These are phyloP conservation scores for Blastobotrys arbuscula DNA, from an alignment of 1,139 yeast genomes.

Conservation along the genomic window DNA sequence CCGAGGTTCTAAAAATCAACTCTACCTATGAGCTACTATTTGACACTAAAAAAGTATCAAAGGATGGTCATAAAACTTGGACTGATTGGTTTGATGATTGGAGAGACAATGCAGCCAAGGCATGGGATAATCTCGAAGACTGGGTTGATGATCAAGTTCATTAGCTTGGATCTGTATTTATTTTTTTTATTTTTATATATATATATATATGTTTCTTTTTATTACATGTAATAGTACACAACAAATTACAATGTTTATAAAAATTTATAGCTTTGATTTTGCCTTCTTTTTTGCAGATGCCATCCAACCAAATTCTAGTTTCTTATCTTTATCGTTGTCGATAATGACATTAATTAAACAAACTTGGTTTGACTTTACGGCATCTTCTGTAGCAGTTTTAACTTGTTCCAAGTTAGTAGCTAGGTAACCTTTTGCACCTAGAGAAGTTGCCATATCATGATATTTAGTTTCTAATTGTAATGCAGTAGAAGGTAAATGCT, in stretches of 20 bases:
- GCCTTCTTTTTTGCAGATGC: constrained; percentile 37
- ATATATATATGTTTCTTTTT: too few species aligned
- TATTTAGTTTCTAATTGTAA: constrained; percentile 49
- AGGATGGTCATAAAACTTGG: constrained; percentile 1
- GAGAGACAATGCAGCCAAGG: not conserved
- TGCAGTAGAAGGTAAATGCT: constrained; percentile 50
- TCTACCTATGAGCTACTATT: constrained; percentile 33
- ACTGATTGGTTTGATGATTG: constrained; percentile 5
- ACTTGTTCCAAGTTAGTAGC: constrained; percentile 41
- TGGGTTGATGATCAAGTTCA: constrained; percentile 2
- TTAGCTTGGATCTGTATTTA: too few species aligned
- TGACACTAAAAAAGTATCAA: not conserved
- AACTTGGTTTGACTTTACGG: constrained; percentile 38
- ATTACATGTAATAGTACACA: too few species aligned
- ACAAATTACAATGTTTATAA: too few species aligned
- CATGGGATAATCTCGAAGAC: not conserved
- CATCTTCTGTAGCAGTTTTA: constrained; percentile 36
- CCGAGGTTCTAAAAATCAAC: constrained; percentile 27
- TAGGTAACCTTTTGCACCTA: constrained; percentile 52
- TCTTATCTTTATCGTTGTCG: constrained; percentile 48
- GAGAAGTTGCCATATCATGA: constrained; percentile 46
- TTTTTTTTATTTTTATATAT: not conserved
- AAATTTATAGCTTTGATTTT: not conserved
- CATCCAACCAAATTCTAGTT: constrained; percentile 61
- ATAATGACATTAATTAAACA: constrained; percentile 53